Evolutionary conservation across 176 grass and related monocot species (phyloP).

Genomic region (Oryza punctata): DNA sequence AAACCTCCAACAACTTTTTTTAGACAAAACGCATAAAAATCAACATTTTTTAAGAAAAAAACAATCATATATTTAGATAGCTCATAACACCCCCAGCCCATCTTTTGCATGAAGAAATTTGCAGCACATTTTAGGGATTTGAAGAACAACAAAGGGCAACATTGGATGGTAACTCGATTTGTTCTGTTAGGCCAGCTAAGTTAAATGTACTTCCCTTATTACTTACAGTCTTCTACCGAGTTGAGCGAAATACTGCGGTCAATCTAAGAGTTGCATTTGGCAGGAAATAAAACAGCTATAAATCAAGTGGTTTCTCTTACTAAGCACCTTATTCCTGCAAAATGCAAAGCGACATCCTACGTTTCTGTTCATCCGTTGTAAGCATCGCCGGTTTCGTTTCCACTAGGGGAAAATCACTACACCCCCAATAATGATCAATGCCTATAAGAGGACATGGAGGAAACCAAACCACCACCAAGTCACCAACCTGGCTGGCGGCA

Average conservation of each 20-base stretch:
- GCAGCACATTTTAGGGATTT: not conserved
- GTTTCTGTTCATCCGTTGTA: not conserved
- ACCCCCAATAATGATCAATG: not conserved
- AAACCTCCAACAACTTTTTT: not conserved
- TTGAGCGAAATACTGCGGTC: not conserved
- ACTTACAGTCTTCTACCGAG: not conserved
- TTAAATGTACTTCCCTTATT: not conserved
- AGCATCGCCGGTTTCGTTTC: too few relatives aligned
- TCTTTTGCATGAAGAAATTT: not conserved
- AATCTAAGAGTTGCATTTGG: not conserved
- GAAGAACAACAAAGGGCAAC: not conserved
- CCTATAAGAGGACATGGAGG: too few relatives aligned
- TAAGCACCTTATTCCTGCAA: not conserved
- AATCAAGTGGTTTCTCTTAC: not conserved
- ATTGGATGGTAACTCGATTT: not conserved
- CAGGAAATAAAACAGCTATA: not conserved
- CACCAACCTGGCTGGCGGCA: conserved; percentile 78
- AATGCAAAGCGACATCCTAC: not conserved
- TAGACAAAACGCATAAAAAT: not conserved
- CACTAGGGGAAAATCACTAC: not conserved
- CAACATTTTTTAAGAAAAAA: too few relatives aligned
- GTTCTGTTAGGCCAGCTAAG: not conserved
- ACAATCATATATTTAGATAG: not conserved
- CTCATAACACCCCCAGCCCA: not conserved
- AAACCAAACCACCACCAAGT: too few relatives aligned